phyloP scores from a whole-genome alignment of 1,284 basidiomycete genomes.

The Tilletiopsis washingtonensis region DNA sequence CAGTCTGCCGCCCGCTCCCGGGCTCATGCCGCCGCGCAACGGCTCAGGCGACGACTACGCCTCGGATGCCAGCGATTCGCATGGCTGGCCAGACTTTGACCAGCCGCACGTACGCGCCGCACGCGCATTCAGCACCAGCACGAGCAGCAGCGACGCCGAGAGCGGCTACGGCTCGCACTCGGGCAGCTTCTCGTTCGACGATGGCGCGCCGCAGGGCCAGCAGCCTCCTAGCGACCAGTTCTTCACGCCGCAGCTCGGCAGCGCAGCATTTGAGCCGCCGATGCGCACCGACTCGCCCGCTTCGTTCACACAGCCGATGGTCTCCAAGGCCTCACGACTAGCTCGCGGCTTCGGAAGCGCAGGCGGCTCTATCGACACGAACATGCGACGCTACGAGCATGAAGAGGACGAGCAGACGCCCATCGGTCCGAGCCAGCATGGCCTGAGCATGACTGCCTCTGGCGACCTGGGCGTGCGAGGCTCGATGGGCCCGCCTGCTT shows the following conservation, averaged over 20 bases:
- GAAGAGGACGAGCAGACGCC: slow-evolving; percentile 37
- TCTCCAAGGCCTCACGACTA: slow-evolving; percentile 3
- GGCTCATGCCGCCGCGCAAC: background rate
- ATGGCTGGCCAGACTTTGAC: slow-evolving; percentile 13
- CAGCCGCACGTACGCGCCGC: no score
- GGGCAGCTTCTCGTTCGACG: slow-evolving; percentile 7
- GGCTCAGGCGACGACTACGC: background rate
- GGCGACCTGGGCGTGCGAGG: background rate
- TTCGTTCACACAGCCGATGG: no score
- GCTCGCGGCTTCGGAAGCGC: slow-evolving; percentile 7
- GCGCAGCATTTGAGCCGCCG: slow-evolving; percentile 8
- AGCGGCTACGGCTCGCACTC: slow-evolving; percentile 15
- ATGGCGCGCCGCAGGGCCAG: background rate
- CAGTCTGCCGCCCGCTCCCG: background rate
- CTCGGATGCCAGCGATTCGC: background rate
- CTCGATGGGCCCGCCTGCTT: background rate
- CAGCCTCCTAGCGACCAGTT: slow-evolving; percentile 13
- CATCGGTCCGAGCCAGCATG: slow-evolving; percentile 3
- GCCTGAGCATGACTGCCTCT: background rate
- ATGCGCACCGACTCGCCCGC: slow-evolving; percentile 21
- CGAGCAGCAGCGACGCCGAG: slow-evolving; percentile 10
- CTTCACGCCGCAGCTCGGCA: slow-evolving; percentile 4
- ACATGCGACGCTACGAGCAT: slow-evolving; percentile 8
- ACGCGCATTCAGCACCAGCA: slow-evolving; percentile 15
- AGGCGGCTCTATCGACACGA: slow-evolving; percentile 25